Evolutionary conservation across 345 rosid genomes (phyloP).

Genomic region (Melaleuca quinquenervia): DNA sequence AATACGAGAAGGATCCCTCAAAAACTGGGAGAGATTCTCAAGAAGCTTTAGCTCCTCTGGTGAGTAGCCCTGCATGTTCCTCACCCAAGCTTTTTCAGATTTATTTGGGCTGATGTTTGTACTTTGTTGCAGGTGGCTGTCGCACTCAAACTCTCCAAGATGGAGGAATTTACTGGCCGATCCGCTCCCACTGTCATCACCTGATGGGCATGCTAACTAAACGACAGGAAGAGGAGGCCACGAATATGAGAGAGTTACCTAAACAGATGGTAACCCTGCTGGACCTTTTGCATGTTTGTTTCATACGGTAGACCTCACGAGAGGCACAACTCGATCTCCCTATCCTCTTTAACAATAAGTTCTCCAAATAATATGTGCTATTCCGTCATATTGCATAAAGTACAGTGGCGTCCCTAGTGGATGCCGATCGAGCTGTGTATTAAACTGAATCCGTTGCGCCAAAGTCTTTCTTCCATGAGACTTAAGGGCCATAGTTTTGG

Average conservation of each 20-base stretch:
- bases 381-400: neutral
- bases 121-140: constrained; percentile 58
- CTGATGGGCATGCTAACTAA: constrained; percentile 8
- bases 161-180: constrained; percentile 89
- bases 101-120: constrained; percentile 2
- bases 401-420: neutral
- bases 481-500: neutral
- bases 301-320: neutral
- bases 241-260: neutral
- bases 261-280: neutral
- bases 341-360: neutral
- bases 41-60: constrained; percentile 88
- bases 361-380: neutral
- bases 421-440: neutral
- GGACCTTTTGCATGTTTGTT: neutral
- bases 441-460: neutral
- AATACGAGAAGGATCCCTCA: constrained; percentile 87
- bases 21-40: constrained; percentile 84
- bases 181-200: constrained; percentile 94
- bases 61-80: constrained; percentile 14
- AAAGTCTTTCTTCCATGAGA: neutral
- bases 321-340: neutral
- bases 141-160: constrained; percentile 87
- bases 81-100: neutral
- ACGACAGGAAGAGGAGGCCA: neutral